Evolutionary conservation across 2,329 filamentous ascomycete species (phyloP).

Genomic region (Hypoxylon sp.): DNA sequence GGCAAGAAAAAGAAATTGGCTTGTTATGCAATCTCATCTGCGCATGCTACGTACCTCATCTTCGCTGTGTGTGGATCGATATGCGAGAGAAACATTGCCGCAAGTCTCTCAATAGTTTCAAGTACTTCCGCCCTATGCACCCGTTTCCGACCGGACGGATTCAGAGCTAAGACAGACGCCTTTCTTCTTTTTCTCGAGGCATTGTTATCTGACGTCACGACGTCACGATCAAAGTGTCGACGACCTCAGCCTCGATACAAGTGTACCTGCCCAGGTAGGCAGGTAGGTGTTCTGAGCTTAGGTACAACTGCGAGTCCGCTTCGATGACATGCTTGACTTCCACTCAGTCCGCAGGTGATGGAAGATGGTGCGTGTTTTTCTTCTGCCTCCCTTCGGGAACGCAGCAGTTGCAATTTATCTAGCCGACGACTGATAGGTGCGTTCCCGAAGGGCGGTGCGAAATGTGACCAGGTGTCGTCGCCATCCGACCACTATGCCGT

Average conservation of each 20-base stretch:
- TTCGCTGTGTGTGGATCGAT: neutral
- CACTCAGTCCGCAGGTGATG: constrained; percentile 1
- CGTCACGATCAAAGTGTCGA: constrained; percentile 17
- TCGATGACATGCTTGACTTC: no score
- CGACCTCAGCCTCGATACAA: neutral
- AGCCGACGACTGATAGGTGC: constrained; percentile 17
- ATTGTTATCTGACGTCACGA: constrained; percentile 27
- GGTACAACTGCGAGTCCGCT: no score
- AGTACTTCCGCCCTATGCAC: constrained; percentile 8
- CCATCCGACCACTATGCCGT: constrained; percentile 25
- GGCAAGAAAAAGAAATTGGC: constrained; percentile 13
- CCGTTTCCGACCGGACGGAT: neutral
- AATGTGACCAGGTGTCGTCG: constrained; percentile 10
- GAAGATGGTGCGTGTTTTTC: constrained; percentile 8
- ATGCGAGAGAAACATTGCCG: constrained; percentile 21
- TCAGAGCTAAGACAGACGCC: neutral
- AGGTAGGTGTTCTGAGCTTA: no score
- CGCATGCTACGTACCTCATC: neutral
- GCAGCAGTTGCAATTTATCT: constrained; percentile 2
- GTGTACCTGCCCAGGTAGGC: neutral
- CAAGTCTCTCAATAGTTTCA: constrained; percentile 27
- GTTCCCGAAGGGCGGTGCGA: constrained; percentile 25
- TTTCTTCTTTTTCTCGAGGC: no score
- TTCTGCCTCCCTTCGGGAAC: no score
- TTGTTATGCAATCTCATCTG: constrained; percentile 12